These are phyloP conservation scores for Tetrapyrgos nigripes DNA, from an alignment of 1,284 basidiomycete genomes.

Conservation along the genomic window DNA sequence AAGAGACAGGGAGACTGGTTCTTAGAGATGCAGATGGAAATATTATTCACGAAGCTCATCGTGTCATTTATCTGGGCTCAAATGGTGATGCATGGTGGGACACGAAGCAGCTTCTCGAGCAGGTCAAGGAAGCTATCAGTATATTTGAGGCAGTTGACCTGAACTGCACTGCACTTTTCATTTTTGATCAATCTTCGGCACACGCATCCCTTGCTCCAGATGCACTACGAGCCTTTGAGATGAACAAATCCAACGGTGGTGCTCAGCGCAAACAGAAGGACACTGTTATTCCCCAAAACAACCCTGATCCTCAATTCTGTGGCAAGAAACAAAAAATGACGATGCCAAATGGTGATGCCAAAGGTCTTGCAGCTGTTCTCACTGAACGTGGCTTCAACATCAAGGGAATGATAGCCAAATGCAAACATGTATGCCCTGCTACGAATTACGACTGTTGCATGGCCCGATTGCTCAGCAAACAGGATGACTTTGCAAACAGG, in stretches of 20 bases:
- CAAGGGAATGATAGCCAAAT: slow-evolving; percentile 28
- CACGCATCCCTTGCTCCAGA: slow-evolving; percentile 33
- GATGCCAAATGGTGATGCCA: no score
- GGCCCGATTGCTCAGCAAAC: slow-evolving; percentile 34
- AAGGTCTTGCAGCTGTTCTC: no score
- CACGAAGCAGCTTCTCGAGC: no score
- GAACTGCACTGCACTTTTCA: slow-evolving; percentile 20
- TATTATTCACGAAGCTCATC: slow-evolving; percentile 24
- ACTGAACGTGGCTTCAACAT: no score
- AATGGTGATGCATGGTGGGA: slow-evolving; percentile 29
- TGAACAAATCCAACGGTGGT: no score
- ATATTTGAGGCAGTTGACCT: slow-evolving; percentile 32
- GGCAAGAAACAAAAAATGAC: no score
- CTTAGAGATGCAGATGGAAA: slow-evolving; percentile 20
- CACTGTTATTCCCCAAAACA: slow-evolving; percentile 33
- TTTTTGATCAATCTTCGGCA: slow-evolving; percentile 39
- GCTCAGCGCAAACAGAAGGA: slow-evolving; percentile 27
- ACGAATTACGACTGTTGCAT: slow-evolving; percentile 37
- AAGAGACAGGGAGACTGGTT: slow-evolving; percentile 24
- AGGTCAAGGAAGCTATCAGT: slow-evolving; percentile 29
- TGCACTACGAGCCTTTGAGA: slow-evolving; percentile 35
- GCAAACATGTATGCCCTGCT: slow-evolving; percentile 32
- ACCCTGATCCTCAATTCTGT: no score
- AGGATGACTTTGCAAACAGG: no score
- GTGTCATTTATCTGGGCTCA: slow-evolving; percentile 27